These are phyloP conservation scores for Coprinopsis marcescibilis DNA, from an alignment of 768 basidiomycete genomes.

Conservation along the genomic window DNA sequence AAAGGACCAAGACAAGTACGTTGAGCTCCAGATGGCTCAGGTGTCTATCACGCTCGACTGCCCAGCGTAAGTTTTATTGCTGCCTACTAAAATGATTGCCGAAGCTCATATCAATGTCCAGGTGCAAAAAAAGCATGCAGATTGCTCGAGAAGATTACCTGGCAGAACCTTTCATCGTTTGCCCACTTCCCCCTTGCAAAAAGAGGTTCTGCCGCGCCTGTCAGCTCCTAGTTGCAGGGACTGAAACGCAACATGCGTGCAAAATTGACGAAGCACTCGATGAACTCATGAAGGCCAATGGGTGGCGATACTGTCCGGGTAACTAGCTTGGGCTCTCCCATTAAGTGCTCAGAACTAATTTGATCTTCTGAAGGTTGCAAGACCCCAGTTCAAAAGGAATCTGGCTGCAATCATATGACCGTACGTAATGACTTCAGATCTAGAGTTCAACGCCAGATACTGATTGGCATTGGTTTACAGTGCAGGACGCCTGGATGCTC, in stretches of 20 bases:
- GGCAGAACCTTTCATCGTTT: constrained; percentile 3
- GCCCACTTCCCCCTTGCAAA: background rate
- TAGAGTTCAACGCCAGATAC: too few species aligned
- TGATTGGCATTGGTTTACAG: background rate
- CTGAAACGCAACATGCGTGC: constrained; percentile 1
- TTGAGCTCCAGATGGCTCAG: constrained; percentile 5
- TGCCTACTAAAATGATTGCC: background rate
- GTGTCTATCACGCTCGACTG: constrained; percentile 9
- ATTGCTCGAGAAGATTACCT: constrained; percentile 10
- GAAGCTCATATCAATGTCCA: background rate
- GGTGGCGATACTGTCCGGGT: constrained; percentile 11
- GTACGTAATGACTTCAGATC: background rate
- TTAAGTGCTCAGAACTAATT: background rate
- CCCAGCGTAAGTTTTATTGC: constrained; percentile 1
- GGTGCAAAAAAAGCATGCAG: constrained; percentile 4
- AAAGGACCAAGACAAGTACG: constrained; percentile 1
- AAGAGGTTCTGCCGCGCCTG: constrained; percentile 10
- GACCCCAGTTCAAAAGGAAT: constrained; percentile 8
- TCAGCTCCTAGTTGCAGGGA: background rate
- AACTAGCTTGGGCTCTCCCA: background rate
- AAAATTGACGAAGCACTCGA: constrained; percentile 10
- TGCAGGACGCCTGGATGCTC: constrained; percentile 2
- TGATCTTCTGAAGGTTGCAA: constrained; percentile 1
- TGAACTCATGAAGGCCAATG: constrained; percentile 6
- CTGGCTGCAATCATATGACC: constrained; percentile 12